phyloP scores from a whole-genome alignment of 202 grass and related monocot species.

The Eragrostis tef region DNA sequence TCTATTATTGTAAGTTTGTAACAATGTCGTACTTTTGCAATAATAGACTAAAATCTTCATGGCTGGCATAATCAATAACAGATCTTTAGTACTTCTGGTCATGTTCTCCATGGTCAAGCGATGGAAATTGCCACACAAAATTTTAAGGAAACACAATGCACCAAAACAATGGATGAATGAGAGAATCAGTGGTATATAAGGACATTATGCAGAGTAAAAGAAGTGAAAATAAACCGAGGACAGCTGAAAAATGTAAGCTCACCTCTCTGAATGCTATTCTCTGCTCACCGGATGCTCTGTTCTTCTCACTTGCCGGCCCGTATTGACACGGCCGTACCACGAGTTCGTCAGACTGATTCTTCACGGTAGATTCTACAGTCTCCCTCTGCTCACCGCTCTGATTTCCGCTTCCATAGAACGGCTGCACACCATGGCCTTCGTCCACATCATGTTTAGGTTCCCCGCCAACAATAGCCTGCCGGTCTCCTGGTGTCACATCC shows the following conservation, averaged over 20 bases:
- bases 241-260: not conserved
- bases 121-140: not conserved
- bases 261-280: constrained; percentile 6
- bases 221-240: not conserved
- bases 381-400: not conserved
- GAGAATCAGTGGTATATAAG: not conserved
- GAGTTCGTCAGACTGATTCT: not conserved
- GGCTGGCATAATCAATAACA: no score
- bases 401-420: not conserved
- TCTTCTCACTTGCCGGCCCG: not conserved
- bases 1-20: no score
- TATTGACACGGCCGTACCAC: not conserved
- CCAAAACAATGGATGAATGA: not conserved
- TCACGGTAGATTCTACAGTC: not conserved
- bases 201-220: not conserved
- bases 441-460: not conserved
- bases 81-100: not conserved
- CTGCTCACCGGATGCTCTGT: not conserved
- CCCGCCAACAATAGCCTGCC: no score
- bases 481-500: no score
- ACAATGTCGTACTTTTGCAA: no score
- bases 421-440: not conserved
- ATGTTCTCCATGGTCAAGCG: not conserved
- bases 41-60: no score
- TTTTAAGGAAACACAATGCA: not conserved